Evolutionary conservation across 768 basidiomycete species (phyloP), one percentile per base, ranked within the genome.

Genomic region (Pleurotus djamor): DNA sequence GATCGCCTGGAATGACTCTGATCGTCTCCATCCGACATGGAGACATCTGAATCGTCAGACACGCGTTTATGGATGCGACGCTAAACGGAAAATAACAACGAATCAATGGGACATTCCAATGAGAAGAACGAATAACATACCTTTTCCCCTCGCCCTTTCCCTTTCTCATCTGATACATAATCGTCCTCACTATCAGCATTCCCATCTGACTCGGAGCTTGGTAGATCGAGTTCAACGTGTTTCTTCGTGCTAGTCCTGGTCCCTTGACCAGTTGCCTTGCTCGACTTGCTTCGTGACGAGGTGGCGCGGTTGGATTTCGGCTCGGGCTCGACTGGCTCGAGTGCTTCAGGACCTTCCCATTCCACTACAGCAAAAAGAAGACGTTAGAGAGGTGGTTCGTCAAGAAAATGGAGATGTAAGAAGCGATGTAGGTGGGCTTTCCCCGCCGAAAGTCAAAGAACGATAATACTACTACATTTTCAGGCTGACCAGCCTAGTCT

Each of bases 301-400:
- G 32, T 63, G 59, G 47, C 38, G 38, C 38, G 38, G 10, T 41
- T 57, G 21, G 41, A 48, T 45, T 63, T 61, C 64, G 64, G 56
- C 51, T 68, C 63, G 41, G 68, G 48, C 28, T 68, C 63, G 52
- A 65, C 72, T 61, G 79, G 81, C 61, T 89, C 83, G 47, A 86
- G 62, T 4, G 81, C 83, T 16, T 85, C 84, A 32, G 78, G 72
- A 0, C 84, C 88, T 67, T 93, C 90, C 88, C 89, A 92, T 63
- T 80, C 71, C 85, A 85, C 91, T 92, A 67, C 63, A 67, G 61
- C 62, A 66, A 66, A 63, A 65, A 63, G 58, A 65, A 59, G 66
- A 36, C 45, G 66, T 68, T 55, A 66, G 61, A 61, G 50, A 47
- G 34, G 45, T 37, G 33, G 10, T 45, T 33, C 9, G 36, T 3